Evolutionary conservation across 2,329 filamentous ascomycete species (phyloP).

Genomic region (Decorospora gaudefroyi): DNA sequence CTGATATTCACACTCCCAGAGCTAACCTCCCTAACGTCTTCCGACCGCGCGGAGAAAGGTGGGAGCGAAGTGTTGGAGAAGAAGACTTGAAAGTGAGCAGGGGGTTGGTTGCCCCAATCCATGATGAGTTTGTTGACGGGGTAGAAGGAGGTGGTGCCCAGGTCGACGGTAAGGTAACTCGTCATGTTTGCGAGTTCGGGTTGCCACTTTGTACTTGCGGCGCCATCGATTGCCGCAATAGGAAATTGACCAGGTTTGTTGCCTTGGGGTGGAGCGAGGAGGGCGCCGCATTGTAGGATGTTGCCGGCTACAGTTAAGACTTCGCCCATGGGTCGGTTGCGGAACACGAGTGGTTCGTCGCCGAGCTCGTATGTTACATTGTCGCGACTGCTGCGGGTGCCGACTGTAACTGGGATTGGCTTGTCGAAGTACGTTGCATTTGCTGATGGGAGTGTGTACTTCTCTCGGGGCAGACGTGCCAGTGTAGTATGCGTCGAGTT

Average conservation of each 20-base stretch:
- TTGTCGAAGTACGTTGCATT: constrained; percentile 59
- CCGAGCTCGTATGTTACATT: constrained; percentile 52
- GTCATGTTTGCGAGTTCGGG: constrained; percentile 57
- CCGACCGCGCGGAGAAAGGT: constrained; percentile 20
- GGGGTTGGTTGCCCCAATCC: constrained; percentile 64
- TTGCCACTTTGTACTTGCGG: constrained; percentile 69
- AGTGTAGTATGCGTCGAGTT: constrained; percentile 69
- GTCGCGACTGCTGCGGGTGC: constrained; percentile 43
- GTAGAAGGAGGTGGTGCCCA: constrained; percentile 46
- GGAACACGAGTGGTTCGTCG: constrained; percentile 58
- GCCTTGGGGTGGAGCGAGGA: constrained; percentile 49
- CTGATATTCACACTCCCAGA: constrained; percentile 46
- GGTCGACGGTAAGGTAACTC: constrained; percentile 61
- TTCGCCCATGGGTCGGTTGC: constrained; percentile 62
- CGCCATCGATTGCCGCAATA: constrained; percentile 67
- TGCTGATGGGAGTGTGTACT: constrained; percentile 56
- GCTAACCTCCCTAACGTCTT: constrained; percentile 25
- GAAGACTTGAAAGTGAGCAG: constrained; percentile 58
- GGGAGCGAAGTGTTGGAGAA: constrained; percentile 57
- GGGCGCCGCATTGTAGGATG: constrained; percentile 65
- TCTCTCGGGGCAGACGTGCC: constrained; percentile 52
- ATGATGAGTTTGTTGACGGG: constrained; percentile 59
- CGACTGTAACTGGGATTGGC: constrained; percentile 64
- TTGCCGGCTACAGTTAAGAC: constrained; percentile 62
- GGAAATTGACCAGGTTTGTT: constrained; percentile 69